Conservation (phyloP, 495 filamentous ascomycete genomes). For the Diplogelasinospora grovesii region DNA sequence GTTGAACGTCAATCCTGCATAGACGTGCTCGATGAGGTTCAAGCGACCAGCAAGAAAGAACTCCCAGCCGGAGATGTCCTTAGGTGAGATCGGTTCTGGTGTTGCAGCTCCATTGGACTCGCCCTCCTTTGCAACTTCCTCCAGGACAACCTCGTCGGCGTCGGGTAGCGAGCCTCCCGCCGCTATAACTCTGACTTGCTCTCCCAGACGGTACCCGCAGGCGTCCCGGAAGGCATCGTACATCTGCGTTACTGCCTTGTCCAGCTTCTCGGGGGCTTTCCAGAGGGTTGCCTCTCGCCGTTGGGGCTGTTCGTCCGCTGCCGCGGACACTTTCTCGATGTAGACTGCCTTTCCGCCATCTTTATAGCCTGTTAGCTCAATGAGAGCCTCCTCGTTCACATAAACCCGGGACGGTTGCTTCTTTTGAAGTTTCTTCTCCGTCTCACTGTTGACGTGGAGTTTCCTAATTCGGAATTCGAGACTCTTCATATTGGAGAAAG, state of each 20-base stretch:
- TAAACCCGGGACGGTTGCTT: slow-evolving; percentile 47
- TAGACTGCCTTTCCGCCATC: slow-evolving; percentile 52
- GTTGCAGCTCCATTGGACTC: background rate
- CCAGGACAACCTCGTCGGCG: slow-evolving; percentile 35
- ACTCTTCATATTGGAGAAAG: slow-evolving; percentile 30
- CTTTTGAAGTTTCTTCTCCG: slow-evolving; percentile 42
- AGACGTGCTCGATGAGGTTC: slow-evolving; percentile 41
- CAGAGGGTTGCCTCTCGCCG: slow-evolving; percentile 57
- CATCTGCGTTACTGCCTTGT: slow-evolving; percentile 57
- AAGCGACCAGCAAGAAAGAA: slow-evolving; percentile 19
- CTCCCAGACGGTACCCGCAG: slow-evolving; percentile 58
- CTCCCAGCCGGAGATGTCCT: slow-evolving; percentile 25
- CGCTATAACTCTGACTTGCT: slow-evolving; percentile 48
- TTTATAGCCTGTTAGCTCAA: slow-evolving; percentile 46
- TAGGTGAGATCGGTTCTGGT: slow-evolving; percentile 9
- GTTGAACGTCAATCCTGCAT: slow-evolving; percentile 43
- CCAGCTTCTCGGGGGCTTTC: slow-evolving; percentile 56
- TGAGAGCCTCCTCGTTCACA: slow-evolving; percentile 57
- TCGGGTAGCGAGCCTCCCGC: slow-evolving; percentile 27
- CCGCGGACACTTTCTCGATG: slow-evolving; percentile 33
- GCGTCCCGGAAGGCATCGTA: slow-evolving; percentile 59
- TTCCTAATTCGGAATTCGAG: slow-evolving; percentile 44
- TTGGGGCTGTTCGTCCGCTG: slow-evolving; percentile 6
- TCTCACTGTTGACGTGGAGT: slow-evolving; percentile 24
- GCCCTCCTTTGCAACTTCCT: slow-evolving; percentile 10